Evolutionary conservation across 345 rosid genomes (phyloP).

Genomic region (Pseudoturritis turrita): DNA sequence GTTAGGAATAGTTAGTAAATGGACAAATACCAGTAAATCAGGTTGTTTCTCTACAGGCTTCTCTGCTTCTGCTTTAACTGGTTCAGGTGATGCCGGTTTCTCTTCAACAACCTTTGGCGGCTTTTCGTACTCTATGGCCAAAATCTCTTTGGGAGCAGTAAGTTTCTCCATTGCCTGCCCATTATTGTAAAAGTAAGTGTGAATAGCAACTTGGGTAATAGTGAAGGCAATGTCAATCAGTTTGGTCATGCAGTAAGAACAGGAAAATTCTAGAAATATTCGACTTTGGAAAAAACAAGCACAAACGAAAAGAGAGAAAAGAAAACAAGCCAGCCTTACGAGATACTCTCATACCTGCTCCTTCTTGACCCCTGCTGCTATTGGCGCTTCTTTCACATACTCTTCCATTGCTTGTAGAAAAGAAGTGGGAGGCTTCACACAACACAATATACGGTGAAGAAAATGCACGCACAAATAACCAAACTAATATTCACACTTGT

Average conservation of each 20-base stretch:
- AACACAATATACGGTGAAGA: constrained; percentile 5
- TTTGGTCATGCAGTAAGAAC: neutral
- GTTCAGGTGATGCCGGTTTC: constrained; percentile 50
- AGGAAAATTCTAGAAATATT: neutral
- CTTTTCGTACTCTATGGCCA: constrained; percentile 75
- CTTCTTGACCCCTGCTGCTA: constrained; percentile 49
- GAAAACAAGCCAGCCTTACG: neutral
- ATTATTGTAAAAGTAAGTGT: neutral
- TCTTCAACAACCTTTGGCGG: constrained; percentile 48
- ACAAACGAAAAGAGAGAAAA: neutral
- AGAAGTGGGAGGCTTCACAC: constrained; percentile 78
- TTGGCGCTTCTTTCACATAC: constrained; percentile 84
- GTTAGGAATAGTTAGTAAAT: neutral
- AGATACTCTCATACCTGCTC: constrained; percentile 57
- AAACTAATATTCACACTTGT: neutral
- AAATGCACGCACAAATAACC: neutral
- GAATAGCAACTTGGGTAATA: neutral
- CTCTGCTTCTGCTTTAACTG: constrained; percentile 51
- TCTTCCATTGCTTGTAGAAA: constrained; percentile 99
- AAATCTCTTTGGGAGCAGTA: constrained; percentile 63
- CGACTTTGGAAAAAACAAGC: neutral
- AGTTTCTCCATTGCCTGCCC: constrained; percentile 43
- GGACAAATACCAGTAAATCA: constrained; percentile 65
- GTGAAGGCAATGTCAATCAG: neutral
- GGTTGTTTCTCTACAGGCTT: constrained; percentile 59